A percentile compares a stretch with the other conserved stretches of the same genome.
Conservation (phyloP, 2,329 filamentous ascomycete genomes). For the Juglanconis oblonga region DNA sequence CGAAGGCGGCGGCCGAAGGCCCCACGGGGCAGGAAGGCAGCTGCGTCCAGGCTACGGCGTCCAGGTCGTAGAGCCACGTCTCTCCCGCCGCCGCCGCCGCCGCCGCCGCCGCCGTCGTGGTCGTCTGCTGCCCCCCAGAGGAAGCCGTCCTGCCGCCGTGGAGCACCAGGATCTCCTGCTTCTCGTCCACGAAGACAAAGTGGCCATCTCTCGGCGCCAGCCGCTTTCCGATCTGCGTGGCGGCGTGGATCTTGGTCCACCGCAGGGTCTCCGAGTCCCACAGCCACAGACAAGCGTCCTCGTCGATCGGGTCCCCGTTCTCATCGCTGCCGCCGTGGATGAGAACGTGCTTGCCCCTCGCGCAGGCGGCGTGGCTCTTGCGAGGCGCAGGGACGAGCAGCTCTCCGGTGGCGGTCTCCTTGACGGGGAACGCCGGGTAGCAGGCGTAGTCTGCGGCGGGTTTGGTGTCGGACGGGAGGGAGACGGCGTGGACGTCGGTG, state of each 20-base stretch:
- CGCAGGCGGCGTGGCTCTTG: constrained; percentile 34
- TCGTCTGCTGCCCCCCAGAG: too few relatives aligned
- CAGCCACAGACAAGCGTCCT: constrained; percentile 34
- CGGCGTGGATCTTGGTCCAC: constrained; percentile 32
- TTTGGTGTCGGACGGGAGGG: constrained; percentile 41
- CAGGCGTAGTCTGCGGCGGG: constrained; percentile 32
- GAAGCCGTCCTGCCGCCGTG: constrained; percentile 40
- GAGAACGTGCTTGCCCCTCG: constrained; percentile 29
- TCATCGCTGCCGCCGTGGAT: constrained; percentile 35
- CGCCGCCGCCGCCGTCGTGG: constrained; percentile 17
- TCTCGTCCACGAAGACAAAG: constrained; percentile 34
- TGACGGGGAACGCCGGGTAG: constrained; percentile 30
- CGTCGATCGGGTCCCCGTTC: constrained; percentile 27
- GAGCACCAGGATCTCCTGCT: constrained; percentile 49
- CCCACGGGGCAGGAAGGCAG: constrained; percentile 41
- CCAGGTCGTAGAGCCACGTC: constrained; percentile 49
- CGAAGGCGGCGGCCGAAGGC: constrained; percentile 39
- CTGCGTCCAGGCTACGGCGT: constrained; percentile 45
- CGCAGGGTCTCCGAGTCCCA: constrained; percentile 34
- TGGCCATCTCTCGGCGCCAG: constrained; percentile 31
- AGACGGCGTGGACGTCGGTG: constrained; percentile 50
- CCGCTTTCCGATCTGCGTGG: constrained; percentile 28
- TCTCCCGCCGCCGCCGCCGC: constrained; percentile 32
- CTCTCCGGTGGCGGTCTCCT: constrained; percentile 26
- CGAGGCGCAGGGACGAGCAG: constrained; percentile 31